phyloP scores from a whole-genome alignment of 2,329 filamentous ascomycete genomes.

The Phoma sp. region DNA sequence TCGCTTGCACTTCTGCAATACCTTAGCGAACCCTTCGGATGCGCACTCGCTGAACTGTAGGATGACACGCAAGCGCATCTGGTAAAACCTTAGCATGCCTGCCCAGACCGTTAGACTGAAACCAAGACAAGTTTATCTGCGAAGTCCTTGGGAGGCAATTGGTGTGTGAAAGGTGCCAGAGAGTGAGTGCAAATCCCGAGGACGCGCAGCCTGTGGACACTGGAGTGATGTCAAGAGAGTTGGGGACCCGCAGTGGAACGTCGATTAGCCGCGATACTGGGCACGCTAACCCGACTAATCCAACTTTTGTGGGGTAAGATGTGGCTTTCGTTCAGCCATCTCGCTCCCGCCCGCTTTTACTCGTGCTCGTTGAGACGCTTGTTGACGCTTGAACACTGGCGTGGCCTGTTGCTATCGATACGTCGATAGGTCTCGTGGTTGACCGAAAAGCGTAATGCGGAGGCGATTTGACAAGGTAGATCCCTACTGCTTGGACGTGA shows the following conservation, averaged over 20 bases:
- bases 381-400: conserved; percentile 15
- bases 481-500: conserved; percentile 1
- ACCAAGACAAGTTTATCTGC: neutral
- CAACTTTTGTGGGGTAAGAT: conserved; percentile 15
- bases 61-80: conserved; percentile 5
- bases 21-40: conserved; percentile 1
- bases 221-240: conserved; percentile 20
- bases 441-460: conserved; percentile 8
- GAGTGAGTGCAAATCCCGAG: neutral
- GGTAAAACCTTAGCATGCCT: conserved; percentile 3
- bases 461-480: conserved; percentile 2
- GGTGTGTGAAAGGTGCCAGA: neutral
- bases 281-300: conserved; percentile 3
- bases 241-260: conserved; percentile 5
- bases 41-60: conserved; percentile 1
- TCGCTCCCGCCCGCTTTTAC: conserved; percentile 12
- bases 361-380: conserved; percentile 20
- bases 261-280: conserved; percentile 18
- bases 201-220: conserved; percentile 15
- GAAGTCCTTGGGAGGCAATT: conserved; percentile 1
- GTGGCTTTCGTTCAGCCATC: conserved; percentile 15
- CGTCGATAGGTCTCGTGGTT: conserved; percentile 3
- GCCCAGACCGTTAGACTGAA: conserved; percentile 5
- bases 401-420: conserved; percentile 17
- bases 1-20: conserved; percentile 14